phyloP scores from a whole-genome alignment of 371 early-diverging fungal genomes.

The Lichtheimia ornata region DNA sequence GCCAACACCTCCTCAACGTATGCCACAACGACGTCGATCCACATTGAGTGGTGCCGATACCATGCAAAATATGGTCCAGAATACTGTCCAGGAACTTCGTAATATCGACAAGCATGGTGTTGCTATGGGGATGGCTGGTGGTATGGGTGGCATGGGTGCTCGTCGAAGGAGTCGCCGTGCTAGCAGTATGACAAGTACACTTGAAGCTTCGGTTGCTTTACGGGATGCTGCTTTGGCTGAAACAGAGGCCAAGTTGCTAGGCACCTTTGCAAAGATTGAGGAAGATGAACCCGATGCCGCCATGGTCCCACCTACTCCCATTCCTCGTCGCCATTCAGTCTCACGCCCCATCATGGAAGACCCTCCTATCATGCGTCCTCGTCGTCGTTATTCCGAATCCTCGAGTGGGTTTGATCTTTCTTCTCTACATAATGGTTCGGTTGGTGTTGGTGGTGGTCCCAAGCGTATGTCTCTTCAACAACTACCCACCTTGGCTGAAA shows the following conservation, averaged over 20 bases:
- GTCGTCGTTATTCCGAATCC: constrained; percentile 39
- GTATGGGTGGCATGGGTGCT: no score
- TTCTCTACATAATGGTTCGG: not conserved
- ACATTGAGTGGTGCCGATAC: constrained; percentile 14
- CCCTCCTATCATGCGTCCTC: not conserved
- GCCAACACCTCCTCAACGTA: not conserved
- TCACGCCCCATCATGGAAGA: constrained; percentile 8
- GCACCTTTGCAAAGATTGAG: constrained; percentile 19
- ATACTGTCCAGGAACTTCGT: constrained; percentile 30
- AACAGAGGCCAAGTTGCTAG: constrained; percentile 40
- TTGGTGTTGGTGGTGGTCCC: constrained; percentile 6
- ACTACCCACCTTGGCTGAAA: constrained; percentile 29
- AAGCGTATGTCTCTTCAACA: constrained; percentile 29
- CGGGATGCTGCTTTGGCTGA: constrained; percentile 39
- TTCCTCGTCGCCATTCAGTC: constrained; percentile 16
- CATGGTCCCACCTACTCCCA: not conserved
- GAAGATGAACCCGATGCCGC: not conserved
- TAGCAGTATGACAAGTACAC: constrained; percentile 20
- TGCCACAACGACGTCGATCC: constrained; percentile 6
- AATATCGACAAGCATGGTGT: constrained; percentile 15
- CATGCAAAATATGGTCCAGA: constrained; percentile 28
- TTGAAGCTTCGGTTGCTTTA: constrained; percentile 19
- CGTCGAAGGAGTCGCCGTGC: constrained; percentile 24
- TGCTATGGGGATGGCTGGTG: no score
- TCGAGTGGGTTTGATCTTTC: constrained; percentile 18